These are phyloP conservation scores for Loxodes magnus DNA, from an alignment of 73 alveolate species.

Conservation along the genomic window DNA sequence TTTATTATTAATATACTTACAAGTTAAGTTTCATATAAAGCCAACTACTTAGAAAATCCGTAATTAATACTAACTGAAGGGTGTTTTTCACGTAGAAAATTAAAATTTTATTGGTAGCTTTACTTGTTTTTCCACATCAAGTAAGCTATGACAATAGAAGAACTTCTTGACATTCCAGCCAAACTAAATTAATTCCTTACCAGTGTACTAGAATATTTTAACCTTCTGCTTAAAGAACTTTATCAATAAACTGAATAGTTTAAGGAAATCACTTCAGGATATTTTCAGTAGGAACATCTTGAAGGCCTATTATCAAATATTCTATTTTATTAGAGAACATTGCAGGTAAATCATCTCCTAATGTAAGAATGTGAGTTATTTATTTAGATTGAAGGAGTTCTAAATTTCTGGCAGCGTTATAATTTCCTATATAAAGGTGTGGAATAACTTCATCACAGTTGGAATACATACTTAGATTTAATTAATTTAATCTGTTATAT, in stretches of 20 bases:
- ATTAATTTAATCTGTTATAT: too few species aligned
- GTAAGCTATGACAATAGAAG: slow-evolving; percentile 76
- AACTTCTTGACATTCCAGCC: slow-evolving; percentile 74
- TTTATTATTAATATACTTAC: too few species aligned
- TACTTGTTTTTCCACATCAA: slow-evolving; percentile 62
- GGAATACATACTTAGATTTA: too few species aligned
- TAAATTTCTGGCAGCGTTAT: neutral
- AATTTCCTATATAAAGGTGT: neutral
- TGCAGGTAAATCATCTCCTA: slow-evolving; percentile 6
- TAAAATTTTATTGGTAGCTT: too few species aligned
- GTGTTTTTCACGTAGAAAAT: too few species aligned
- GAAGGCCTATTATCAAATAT: neutral
- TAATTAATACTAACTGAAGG: too few species aligned
- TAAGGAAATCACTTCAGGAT: neutral
- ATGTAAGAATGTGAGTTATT: neutral
- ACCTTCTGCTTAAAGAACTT: neutral
- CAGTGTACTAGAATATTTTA: slow-evolving; percentile 7
- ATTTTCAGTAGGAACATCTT: neutral
- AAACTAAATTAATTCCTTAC: slow-evolving; percentile 65
- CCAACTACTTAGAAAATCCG: too few species aligned
- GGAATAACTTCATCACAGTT: neutral
- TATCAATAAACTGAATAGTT: slow-evolving; percentile 1
- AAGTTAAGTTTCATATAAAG: too few species aligned
- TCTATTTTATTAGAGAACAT: neutral
- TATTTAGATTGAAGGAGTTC: neutral